phyloP scores from a whole-genome alignment of 2,329 filamentous ascomycete species.

The Cytospora mali region DNA sequence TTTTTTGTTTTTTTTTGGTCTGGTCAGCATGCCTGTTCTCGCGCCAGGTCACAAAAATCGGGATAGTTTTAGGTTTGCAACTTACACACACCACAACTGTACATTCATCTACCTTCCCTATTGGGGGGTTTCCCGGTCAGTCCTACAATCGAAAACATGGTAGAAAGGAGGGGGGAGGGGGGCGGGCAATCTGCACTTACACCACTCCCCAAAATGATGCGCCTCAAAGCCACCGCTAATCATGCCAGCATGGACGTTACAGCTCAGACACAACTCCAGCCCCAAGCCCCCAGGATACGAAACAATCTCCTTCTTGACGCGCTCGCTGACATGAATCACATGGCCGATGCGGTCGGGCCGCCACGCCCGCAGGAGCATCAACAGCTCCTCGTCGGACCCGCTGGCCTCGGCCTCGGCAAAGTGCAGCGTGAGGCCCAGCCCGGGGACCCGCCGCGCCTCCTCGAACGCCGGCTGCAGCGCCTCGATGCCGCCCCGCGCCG shows the following conservation, averaged over 20 bases:
- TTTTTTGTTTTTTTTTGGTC: too few relatives aligned
- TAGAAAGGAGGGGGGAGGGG: neutral
- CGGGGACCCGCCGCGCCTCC: slow-evolving; percentile 52
- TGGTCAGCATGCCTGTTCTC: slow-evolving; percentile 37
- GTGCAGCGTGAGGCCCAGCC: slow-evolving; percentile 71
- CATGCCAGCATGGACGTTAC: slow-evolving; percentile 78
- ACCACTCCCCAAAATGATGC: slow-evolving; percentile 81
- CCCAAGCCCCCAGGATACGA: slow-evolving; percentile 54
- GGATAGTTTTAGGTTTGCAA: slow-evolving; percentile 29
- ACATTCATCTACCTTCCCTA: slow-evolving; percentile 52
- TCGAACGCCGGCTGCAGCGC: slow-evolving; percentile 62
- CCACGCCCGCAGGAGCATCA: slow-evolving; percentile 62
- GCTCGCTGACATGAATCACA: slow-evolving; percentile 72
- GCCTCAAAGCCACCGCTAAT: slow-evolving; percentile 65
- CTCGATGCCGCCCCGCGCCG: slow-evolving; percentile 61
- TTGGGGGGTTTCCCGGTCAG: neutral
- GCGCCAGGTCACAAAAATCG: neutral
- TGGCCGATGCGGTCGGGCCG: slow-evolving; percentile 72
- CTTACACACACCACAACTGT: slow-evolving; percentile 70
- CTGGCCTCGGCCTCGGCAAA: slow-evolving; percentile 71
- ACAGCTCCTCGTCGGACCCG: slow-evolving; percentile 61
- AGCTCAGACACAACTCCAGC: slow-evolving; percentile 77
- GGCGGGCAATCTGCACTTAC: slow-evolving; percentile 24
- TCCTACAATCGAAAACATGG: neutral
- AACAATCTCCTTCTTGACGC: slow-evolving; percentile 61